Base-by-base conservation (phyloP, 2,329 filamentous ascomycete genomes). In the Microcera coccophila region DNA sequence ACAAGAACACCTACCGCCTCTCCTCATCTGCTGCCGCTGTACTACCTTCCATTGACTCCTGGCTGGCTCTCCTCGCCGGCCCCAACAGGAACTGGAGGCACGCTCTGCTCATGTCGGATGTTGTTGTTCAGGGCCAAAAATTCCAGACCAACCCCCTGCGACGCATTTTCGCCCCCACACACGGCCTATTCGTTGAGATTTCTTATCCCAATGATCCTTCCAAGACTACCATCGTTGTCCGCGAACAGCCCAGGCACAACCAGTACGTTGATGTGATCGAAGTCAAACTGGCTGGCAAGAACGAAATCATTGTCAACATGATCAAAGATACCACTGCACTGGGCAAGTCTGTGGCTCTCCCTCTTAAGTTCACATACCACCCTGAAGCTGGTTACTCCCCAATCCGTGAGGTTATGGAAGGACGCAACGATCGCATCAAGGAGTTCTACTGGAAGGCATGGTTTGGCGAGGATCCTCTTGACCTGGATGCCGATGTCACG, bases 361-460 rank as follows among this genome's bases (percentile, higher is more conserved):
- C 87, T 17, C 82, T 98, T 53, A 81, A 84, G 62, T 97, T 97
- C 73, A 88, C 80, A 4, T 98, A 98, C 70, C 87, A 90, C 63
- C 93, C 93, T 2, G 91, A 97, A 68, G 85, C 89, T 43, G 93
- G 93, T 21, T 98, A 96, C 63, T 91, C 94, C n/a, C 93, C 93
- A 15, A 95, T 98, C 55, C 85, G 85, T 48, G 93, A 98, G 68
- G 86, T 97, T 50, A 98, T 98, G 93, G 81, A 90, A 26, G 85
- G 81, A 42, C 89, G 93, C 62, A 98, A 98, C 64, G 91, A 98
- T 63, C 87, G 89, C 52, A 97, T 98, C 75, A 98, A 98, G 76
- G 88, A 95, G 68, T 98, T 98, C 67, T 98, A 98, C 77, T 98
- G 95, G 82, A 84, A 84, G 56, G 84, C 94, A 53, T 98, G 93